Conservation (phyloP, 2,329 filamentous ascomycete genomes). For the Aspergillus cejpii region DNA sequence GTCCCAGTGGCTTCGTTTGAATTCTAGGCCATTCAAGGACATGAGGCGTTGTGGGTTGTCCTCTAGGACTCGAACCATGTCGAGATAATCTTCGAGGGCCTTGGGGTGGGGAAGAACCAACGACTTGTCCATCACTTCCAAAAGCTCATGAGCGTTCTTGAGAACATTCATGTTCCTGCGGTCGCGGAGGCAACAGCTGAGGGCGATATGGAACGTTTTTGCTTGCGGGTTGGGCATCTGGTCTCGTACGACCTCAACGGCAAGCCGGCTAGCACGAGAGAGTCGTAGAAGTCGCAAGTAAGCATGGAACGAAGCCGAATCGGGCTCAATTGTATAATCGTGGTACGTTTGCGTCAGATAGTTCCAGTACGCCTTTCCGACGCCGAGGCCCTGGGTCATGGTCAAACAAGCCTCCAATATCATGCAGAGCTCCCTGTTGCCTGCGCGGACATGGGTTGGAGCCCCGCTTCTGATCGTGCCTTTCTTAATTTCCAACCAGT, state of each 20-base stretch:
- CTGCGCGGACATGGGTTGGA: slow-evolving; percentile 40
- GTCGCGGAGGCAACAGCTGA: slow-evolving; percentile 68
- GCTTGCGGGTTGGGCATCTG: slow-evolving; percentile 43
- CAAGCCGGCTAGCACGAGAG: slow-evolving; percentile 58
- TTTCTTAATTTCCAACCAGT: not conserved
- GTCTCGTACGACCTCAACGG: slow-evolving; percentile 52
- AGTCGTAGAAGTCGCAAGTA: slow-evolving; percentile 62
- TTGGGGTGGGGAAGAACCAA: slow-evolving; percentile 27
- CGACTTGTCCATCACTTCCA: slow-evolving; percentile 54
- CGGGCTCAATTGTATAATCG: slow-evolving; percentile 58
- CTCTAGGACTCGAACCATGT: slow-evolving; percentile 22
- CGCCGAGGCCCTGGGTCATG: slow-evolving; percentile 52
- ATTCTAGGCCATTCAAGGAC: slow-evolving; percentile 23
- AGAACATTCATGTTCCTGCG: slow-evolving; percentile 67
- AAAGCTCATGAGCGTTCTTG: slow-evolving; percentile 55
- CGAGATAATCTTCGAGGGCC: slow-evolving; percentile 27
- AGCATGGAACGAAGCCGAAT: slow-evolving; percentile 61
- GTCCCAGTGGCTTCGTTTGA: slow-evolving; percentile 8
- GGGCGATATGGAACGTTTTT: slow-evolving; percentile 63
- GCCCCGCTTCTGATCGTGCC: not conserved
- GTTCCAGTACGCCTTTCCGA: slow-evolving; percentile 73
- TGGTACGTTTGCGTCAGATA: slow-evolving; percentile 51
- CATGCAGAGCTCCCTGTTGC: slow-evolving; percentile 59
- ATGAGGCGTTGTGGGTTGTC: slow-evolving; percentile 26
- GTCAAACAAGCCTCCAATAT: slow-evolving; percentile 57